phyloP scores from a whole-genome alignment of 169 alveolate species.

The Plasmodium billcollinsi region DNA sequence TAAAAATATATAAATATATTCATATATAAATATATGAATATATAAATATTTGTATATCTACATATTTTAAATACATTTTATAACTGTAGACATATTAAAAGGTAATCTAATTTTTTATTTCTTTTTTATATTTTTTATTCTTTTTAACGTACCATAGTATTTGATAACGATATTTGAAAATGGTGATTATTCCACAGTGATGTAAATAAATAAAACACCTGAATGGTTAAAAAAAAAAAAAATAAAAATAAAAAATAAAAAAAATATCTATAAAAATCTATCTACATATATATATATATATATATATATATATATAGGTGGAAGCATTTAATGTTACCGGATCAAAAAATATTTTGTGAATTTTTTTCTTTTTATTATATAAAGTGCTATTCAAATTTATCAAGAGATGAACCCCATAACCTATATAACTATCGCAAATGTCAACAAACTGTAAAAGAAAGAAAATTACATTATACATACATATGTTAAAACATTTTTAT shows the following conservation, averaged over 20 bases:
- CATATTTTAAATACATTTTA: too few species aligned
- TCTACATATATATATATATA: background rate
- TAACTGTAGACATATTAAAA: too few species aligned
- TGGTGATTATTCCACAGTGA: slow-evolving; percentile 67
- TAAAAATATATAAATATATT: too few species aligned
- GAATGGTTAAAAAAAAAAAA: background rate
- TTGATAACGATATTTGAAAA: slow-evolving; percentile 61
- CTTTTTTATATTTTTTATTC: slow-evolving; percentile 20
- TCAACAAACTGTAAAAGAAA: slow-evolving; percentile 36
- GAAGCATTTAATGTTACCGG: slow-evolving; percentile 24
- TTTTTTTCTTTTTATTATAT: slow-evolving; percentile 50
- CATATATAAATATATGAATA: background rate
- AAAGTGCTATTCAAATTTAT: slow-evolving; percentile 27
- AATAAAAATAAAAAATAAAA: background rate
- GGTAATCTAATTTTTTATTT: background rate
- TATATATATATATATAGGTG: background rate
- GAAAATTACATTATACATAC: background rate
- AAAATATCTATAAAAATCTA: background rate
- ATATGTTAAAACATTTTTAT: background rate
- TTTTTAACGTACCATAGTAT: slow-evolving; percentile 52
- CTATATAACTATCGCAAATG: slow-evolving; percentile 49
- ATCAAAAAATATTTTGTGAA: slow-evolving; percentile 64
- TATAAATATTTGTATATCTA: slow-evolving; percentile 11
- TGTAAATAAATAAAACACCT: slow-evolving; percentile 55
- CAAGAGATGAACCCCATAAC: slow-evolving; percentile 32